Evolutionary conservation across 2,329 filamentous ascomycete species (phyloP), one percentile per base, ranked within the genome.

Genomic region (Botryotinia narcissicola): DNA sequence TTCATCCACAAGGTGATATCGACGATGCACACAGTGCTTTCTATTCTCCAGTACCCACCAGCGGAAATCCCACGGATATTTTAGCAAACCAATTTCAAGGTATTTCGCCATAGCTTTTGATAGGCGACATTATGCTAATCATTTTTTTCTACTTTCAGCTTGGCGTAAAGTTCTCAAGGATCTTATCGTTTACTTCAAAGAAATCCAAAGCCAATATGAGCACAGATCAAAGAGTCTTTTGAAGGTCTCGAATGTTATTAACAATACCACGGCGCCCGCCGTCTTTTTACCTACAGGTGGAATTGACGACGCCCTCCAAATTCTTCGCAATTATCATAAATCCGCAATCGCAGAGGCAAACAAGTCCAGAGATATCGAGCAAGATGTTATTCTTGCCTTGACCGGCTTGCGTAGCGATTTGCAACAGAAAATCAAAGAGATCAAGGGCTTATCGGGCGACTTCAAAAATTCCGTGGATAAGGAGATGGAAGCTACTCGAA

Each of bases 381-480:
- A 91, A 75, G 95, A 98, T 80, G 94, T 99, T 64, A 94, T 98
- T 76, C 86, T 93, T 69, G 94, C 95, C 70, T 86, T 99, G 73
- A 94, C 91, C 3, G 94, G 94, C 1, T 85, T 99, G 71, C 87
- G 96, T 73, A 95, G 91, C 79, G 96, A 99, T 82, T 86, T 99
- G 29, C 92, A 92, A 75, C 94, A 97, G 82, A 99, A 99, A 85
- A 97, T 97, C 82, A 99, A 98, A 83, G 96, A 99, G 83, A 99
- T 99, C 84, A 97, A 97, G 84, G 92, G 90, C 77, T 85, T 99
- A 25, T 93, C 94, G 9, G 93, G 94, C 25, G 96, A 99, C 82
- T 99, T 99, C 84, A 97, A 97, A 84, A 99, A 97, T 81, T 93
- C 92, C 0, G 94, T 99, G 16, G 94, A 97, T 40, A 97, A 95